Evolutionary conservation across 495 filamentous ascomycete species (phyloP).

Genomic region (Penicillium manginii): DNA sequence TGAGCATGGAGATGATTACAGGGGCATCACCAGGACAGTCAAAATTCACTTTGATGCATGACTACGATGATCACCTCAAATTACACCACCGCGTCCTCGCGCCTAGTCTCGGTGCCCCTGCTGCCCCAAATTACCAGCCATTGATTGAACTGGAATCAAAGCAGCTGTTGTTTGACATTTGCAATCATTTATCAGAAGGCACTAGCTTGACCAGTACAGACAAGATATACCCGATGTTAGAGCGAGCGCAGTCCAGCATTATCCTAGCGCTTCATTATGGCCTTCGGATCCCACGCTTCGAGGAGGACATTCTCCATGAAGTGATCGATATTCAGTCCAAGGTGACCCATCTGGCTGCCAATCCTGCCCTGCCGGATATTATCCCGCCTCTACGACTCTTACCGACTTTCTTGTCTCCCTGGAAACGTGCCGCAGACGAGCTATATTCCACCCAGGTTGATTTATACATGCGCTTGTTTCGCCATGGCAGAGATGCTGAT

Average conservation of each 20-base stretch:
- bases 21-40: constrained; percentile 26
- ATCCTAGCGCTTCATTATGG: constrained; percentile 40
- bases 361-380: constrained; percentile 35
- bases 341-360: constrained; percentile 33
- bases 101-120: constrained; percentile 27
- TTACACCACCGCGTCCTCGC: constrained; percentile 34
- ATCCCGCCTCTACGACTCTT: constrained; percentile 38
- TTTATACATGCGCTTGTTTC: constrained; percentile 33
- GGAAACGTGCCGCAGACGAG: constrained; percentile 31
- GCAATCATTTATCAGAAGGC: background rate
- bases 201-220: constrained; percentile 20
- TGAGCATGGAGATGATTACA: constrained; percentile 41
- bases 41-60: constrained; percentile 35
- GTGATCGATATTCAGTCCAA: constrained; percentile 27
- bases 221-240: constrained; percentile 26
- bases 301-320: constrained; percentile 34
- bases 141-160: constrained; percentile 36
- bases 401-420: constrained; percentile 33
- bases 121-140: constrained; percentile 26
- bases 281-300: constrained; percentile 31
- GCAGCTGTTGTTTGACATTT: constrained; percentile 30
- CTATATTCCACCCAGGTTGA: constrained; percentile 29
- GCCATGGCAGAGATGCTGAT: constrained; percentile 20
- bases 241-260: constrained; percentile 36
- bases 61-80: constrained; percentile 36